Evolutionary conservation across 345 rosid genomes (phyloP).

Genomic region (Citrus sp.): DNA sequence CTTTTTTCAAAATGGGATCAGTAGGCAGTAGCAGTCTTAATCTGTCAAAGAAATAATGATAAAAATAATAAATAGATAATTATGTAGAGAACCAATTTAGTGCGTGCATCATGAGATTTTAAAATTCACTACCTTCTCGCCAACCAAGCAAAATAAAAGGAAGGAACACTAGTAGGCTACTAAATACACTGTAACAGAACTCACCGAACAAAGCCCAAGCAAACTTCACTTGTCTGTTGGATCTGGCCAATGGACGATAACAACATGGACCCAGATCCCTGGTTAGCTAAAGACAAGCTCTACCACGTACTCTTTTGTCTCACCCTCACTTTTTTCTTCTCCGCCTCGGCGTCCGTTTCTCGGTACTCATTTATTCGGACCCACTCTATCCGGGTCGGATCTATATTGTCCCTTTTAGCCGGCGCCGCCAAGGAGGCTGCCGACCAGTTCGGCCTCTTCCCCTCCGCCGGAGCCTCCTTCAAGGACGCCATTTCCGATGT

Average conservation of each 20-base stretch:
- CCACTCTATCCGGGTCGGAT: constrained; percentile 58
- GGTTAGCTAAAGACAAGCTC: constrained; percentile 81
- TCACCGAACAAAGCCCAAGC: neutral
- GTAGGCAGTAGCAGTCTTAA: too few species aligned
- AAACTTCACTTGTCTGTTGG: too few species aligned
- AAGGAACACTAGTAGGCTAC: too few species aligned
- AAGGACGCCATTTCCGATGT: constrained; percentile 80
- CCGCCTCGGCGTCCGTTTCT: constrained; percentile 48
- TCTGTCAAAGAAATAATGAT: too few species aligned
- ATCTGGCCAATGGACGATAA: neutral
- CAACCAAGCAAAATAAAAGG: too few species aligned
- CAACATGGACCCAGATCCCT: constrained; percentile 51
- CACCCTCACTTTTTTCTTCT: constrained; percentile 56
- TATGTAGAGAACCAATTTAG: too few species aligned
- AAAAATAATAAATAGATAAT: too few species aligned
- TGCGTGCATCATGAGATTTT: too few species aligned
- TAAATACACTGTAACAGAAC: neutral
- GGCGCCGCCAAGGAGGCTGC: constrained; percentile 94
- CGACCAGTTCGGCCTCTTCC: constrained; percentile 77
- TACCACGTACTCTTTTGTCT: constrained; percentile 87
- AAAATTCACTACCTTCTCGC: too few species aligned
- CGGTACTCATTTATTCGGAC: constrained; percentile 55
- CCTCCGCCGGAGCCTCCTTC: constrained; percentile 80
- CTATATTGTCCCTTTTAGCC: constrained; percentile 65
- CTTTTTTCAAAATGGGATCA: too few species aligned